A percentile compares a stretch with the other conserved stretches of the same genome.
These are phyloP conservation scores for Hanseniaspora taiwanica DNA, from an alignment of 805 yeast species.

Conservation along the genomic window DNA sequence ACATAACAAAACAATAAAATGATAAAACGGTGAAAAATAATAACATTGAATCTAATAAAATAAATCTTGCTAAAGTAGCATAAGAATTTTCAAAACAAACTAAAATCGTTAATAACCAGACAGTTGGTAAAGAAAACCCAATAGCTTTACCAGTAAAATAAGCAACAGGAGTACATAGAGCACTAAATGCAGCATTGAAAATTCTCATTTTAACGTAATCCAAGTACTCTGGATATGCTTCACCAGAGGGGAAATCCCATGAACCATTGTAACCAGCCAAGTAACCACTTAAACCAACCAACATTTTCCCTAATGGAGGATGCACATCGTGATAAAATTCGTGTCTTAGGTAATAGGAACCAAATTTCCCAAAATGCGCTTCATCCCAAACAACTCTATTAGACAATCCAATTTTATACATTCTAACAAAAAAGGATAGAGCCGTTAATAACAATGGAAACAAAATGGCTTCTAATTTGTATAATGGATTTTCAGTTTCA, in stretches of 20 bases:
- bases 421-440: constrained; percentile 40
- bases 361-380: constrained; percentile 82
- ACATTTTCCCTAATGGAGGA: constrained; percentile 76
- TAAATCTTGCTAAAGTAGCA: constrained; percentile 60
- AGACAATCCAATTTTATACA: constrained; percentile 43
- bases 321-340: constrained; percentile 81
- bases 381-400: constrained; percentile 75
- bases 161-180: constrained; percentile 55
- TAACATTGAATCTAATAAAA: constrained; percentile 63
- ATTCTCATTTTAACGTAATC: constrained; percentile 56
- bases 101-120: constrained; percentile 48
- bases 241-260: constrained; percentile 63
- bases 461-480: constrained; percentile 21
- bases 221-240: constrained; percentile 43
- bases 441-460: constrained; percentile 34
- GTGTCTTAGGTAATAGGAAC: constrained; percentile 64
- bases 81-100: constrained; percentile 57
- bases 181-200: constrained; percentile 58
- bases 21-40: constrained; percentile 65
- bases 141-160: constrained; percentile 54
- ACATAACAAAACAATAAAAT: constrained; percentile 41
- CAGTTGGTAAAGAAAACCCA: constrained; percentile 36
- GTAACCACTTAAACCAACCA: constrained; percentile 66
- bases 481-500: constrained; percentile 11
- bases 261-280: constrained; percentile 73